These are phyloP conservation scores for Onygena corvina DNA, from an alignment of 2,329 filamentous ascomycete species.

Conservation along the genomic window DNA sequence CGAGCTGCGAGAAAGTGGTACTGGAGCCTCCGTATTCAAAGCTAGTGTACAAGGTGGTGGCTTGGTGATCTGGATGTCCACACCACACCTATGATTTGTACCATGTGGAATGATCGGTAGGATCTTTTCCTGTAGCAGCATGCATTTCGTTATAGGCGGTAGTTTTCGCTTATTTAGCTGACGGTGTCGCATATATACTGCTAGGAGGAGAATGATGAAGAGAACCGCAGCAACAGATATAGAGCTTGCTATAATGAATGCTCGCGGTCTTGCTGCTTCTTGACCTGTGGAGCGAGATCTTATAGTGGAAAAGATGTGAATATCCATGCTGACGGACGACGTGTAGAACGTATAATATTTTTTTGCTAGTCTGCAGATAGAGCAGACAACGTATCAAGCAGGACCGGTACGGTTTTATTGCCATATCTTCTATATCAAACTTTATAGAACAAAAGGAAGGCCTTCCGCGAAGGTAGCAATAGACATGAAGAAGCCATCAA, in stretches of 20 bases:
- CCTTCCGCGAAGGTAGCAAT: background rate
- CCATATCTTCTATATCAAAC: background rate
- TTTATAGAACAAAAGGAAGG: background rate
- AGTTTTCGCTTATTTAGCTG: background rate
- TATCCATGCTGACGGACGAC: background rate
- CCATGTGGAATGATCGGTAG: background rate
- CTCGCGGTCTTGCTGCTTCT: background rate
- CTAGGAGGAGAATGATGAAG: background rate
- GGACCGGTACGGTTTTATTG: conserved; percentile 5
- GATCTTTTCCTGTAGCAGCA: background rate
- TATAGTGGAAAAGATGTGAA: background rate
- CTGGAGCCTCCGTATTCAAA: background rate
- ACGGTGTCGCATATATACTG: background rate
- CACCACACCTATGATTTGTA: background rate
- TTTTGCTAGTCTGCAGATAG: too few relatives aligned
- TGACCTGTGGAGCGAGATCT: background rate
- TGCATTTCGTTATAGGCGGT: background rate
- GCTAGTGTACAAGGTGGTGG: background rate
- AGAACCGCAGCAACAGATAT: background rate
- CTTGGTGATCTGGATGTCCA: background rate
- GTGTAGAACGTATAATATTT: background rate
- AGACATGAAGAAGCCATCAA: background rate
- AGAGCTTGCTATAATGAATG: background rate
- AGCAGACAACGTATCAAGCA: background rate
- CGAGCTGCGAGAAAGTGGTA: too few relatives aligned